These are phyloP conservation scores for Lentinula sp. DNA, from an alignment of 768 basidiomycete species.

Conservation along the genomic window DNA sequence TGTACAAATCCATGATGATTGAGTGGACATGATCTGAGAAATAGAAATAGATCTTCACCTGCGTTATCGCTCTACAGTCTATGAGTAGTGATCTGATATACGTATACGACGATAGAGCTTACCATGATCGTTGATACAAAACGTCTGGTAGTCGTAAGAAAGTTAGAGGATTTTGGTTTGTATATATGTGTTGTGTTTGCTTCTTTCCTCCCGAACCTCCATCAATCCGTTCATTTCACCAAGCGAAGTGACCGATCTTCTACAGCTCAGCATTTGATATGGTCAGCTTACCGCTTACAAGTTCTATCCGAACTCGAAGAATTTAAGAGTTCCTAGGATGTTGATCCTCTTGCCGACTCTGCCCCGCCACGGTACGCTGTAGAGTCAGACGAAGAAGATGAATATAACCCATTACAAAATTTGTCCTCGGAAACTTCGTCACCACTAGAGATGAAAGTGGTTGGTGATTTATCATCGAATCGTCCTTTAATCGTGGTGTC, in stretches of 20 bases:
- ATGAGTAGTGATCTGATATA: background rate
- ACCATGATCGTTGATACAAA: background rate
- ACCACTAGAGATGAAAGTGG: conserved; percentile 29
- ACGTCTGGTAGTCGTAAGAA: background rate
- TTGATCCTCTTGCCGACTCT: conserved; percentile 50
- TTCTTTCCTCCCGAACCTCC: background rate
- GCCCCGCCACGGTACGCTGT: conserved; percentile 55
- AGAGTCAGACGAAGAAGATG: conserved; percentile 68
- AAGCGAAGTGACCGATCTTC: background rate
- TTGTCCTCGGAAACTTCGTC: conserved; percentile 12
- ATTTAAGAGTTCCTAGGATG: conserved; percentile 9
- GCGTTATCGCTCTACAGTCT: conserved; percentile 31
- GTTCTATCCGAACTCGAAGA: background rate
- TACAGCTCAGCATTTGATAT: background rate
- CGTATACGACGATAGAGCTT: background rate
- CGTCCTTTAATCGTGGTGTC: conserved; percentile 37
- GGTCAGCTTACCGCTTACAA: background rate
- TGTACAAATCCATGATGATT: conserved; percentile 20
- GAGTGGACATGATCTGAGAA: background rate
- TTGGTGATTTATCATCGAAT: conserved; percentile 22
- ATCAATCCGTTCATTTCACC: background rate
- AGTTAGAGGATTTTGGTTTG: background rate
- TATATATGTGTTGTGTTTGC: background rate
- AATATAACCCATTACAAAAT: conserved; percentile 37
- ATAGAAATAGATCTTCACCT: conserved; percentile 16